phyloP scores from a whole-genome alignment of 1,284 basidiomycete genomes.

The Lignosus rhinocerotis region DNA sequence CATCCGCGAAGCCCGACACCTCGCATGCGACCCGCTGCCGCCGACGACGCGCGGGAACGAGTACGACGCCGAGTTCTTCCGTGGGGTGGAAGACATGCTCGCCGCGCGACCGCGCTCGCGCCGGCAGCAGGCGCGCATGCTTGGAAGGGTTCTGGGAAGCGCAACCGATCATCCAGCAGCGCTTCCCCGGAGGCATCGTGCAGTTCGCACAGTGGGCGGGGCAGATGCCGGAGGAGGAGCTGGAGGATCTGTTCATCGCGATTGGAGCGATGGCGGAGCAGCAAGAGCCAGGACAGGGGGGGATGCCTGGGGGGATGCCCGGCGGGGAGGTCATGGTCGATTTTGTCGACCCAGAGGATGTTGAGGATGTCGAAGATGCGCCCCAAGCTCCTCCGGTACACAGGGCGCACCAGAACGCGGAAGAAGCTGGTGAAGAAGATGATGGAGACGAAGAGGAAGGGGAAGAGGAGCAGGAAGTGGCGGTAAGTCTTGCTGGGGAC shows the following conservation, averaged over 20 bases:
- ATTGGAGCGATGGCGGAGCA: constrained; percentile 26
- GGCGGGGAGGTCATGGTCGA: constrained; percentile 27
- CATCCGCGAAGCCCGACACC: constrained; percentile 49
- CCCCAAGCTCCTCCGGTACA: neutral
- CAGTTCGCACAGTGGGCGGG: constrained; percentile 62
- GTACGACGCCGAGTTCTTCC: constrained; percentile 78
- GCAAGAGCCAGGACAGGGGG: constrained; percentile 15
- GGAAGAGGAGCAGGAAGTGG: constrained; percentile 43
- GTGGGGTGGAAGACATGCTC: constrained; percentile 55
- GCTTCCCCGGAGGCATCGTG: constrained; percentile 64
- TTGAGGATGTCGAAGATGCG: constrained; percentile 32
- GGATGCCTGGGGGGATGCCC: constrained; percentile 31
- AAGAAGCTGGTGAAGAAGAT: constrained; percentile 23
- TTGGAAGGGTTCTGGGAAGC: constrained; percentile 53
- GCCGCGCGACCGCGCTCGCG: constrained; percentile 33
- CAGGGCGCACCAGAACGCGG: constrained; percentile 14
- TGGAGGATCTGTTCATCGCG: constrained; percentile 55
- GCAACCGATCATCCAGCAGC: constrained; percentile 48
- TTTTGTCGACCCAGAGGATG: constrained; percentile 30
- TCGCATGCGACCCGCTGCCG: constrained; percentile 83
- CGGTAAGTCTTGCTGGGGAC: constrained; percentile 39
- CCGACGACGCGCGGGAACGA: constrained; percentile 56
- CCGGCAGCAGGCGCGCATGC: constrained; percentile 46
- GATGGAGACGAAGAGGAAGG: constrained; percentile 34
- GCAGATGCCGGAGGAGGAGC: constrained; percentile 56